A percentile compares a stretch with the other conserved stretches of the same genome.
Conservation (phyloP, 768 basidiomycete genomes). For the Lyophyllum atratum region DNA sequence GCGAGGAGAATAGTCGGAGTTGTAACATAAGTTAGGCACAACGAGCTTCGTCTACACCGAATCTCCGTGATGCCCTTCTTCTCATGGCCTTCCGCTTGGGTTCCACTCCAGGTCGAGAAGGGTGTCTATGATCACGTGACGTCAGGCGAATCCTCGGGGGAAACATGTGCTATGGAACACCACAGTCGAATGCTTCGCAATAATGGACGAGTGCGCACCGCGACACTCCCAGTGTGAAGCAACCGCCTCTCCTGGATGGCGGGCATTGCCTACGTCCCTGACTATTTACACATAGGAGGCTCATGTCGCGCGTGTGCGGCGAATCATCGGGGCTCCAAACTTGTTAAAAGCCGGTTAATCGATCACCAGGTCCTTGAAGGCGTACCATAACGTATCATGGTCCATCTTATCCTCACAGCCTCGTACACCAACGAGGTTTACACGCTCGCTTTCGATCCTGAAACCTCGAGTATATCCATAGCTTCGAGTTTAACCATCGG, state of each 20-base stretch:
- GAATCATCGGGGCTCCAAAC: slow-evolving; percentile 17
- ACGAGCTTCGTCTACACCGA: background rate
- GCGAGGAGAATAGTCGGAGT: slow-evolving; percentile 20
- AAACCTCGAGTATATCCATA: slow-evolving; percentile 43
- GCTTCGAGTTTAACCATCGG: slow-evolving; percentile 51
- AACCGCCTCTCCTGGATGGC: background rate
- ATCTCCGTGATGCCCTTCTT: slow-evolving; percentile 11
- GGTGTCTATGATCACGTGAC: slow-evolving; percentile 3
- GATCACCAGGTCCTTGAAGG: slow-evolving; percentile 4
- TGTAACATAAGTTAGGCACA: slow-evolving; percentile 6
- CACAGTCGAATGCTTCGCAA: background rate
- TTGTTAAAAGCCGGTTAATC: slow-evolving; percentile 17
- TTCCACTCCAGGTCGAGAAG: background rate
- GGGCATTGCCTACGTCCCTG: background rate
- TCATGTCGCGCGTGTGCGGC: slow-evolving; percentile 5
- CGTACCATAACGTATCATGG: slow-evolving; percentile 37
- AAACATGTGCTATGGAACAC: background rate
- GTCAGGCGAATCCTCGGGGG: slow-evolving; percentile 1
- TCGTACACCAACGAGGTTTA: slow-evolving; percentile 68
- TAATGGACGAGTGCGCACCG: background rate
- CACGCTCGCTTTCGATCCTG: slow-evolving; percentile 64
- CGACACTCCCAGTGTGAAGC: background rate
- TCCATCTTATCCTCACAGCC: slow-evolving; percentile 55
- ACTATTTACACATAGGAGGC: background rate
- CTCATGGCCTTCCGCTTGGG: background rate